Base-by-base conservation (phyloP, 352 stramenopile species). In the Phytophthora rubi region DNA sequence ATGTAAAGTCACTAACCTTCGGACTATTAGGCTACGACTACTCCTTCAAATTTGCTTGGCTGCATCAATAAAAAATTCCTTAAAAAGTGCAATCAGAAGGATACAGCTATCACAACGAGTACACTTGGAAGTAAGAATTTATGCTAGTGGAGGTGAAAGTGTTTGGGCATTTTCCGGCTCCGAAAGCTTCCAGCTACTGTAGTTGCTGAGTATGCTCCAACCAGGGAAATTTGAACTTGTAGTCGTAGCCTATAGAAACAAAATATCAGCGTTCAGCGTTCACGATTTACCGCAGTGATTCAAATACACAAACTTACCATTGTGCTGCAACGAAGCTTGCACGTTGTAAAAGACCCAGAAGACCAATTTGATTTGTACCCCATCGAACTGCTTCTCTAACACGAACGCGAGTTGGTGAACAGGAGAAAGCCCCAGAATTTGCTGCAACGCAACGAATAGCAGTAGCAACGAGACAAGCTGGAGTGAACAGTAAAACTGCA, bases 341-440 rank as follows among this genome's bases (percentile, higher is more conserved):
- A 78, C 54, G 7, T 63, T 71, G 53, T 76, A 75, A 3, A 74
- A 45, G 2, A 85, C 52, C 77, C 74, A 85, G 30, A 76, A 65
- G 9, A 73, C 23, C 13, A 83, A 49, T 53, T 63, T 76, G n/a
- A 35, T 52, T 26, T 79, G 78, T 1, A 79, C 47, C 15, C 73
- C 33, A 7, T 7, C 51, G 23, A 53, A 55, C n/a, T 80, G 64
- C 10, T 60, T 73, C 21, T 70, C 54, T 8, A 84, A 47, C 23
- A 84, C 76, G 32, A 86, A 82, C 16, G 65, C 74, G 10, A 86
- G 62, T 4, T 79, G 70, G 2, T 66, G 23, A 10, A 82, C 13
- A 4, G 68, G 39, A 15, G 66, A 55, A 8, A 69, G 4, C 0
- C 53, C 59, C 37, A 68, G 47, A 6, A 57, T 57, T 13, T 21